Percentiles rank a stretch among this genome's conserved stretches.
Evolutionary conservation across 352 stramenopile species (phyloP).

Genomic region (Globisporangium apiculatum): DNA sequence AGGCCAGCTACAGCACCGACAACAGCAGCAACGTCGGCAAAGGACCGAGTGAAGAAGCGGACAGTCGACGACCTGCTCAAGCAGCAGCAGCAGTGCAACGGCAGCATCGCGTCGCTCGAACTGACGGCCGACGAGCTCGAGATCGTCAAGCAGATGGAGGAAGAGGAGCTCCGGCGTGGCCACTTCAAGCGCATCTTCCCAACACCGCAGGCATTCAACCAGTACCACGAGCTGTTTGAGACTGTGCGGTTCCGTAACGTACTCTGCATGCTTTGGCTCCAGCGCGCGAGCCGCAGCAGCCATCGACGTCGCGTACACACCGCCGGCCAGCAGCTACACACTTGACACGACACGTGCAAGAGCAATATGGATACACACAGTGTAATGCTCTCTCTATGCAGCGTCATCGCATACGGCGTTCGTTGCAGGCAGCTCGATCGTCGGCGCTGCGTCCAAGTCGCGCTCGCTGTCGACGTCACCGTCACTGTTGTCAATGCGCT

Average conservation of each 20-base stretch:
- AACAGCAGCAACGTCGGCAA: neutral
- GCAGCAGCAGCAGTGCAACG: slow-evolving; percentile 11
- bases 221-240: slow-evolving; percentile 51
- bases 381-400: no score
- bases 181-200: slow-evolving; percentile 79
- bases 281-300: slow-evolving; percentile 17
- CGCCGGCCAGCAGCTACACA: no score
- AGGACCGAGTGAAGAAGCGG: slow-evolving; percentile 10
- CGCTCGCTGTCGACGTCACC: no score
- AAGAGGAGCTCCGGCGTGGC: slow-evolving; percentile 48
- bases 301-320: slow-evolving; percentile 9
- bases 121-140: slow-evolving; percentile 49
- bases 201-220: slow-evolving; percentile 38
- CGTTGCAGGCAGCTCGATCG: no score
- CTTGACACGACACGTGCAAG: no score
- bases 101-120: slow-evolving; percentile 18
- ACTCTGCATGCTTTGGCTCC: slow-evolving; percentile 54
- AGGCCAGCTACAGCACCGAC: neutral
- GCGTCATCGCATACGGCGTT: no score
- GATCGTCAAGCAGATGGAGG: slow-evolving; percentile 51
- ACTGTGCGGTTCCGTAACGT: slow-evolving; percentile 43
- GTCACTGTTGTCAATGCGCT: no score
- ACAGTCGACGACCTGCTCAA: slow-evolving; percentile 27
- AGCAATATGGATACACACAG: no score
- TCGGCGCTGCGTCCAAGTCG: no score